phyloP scores from a whole-genome alignment of 2,329 filamentous ascomycete species.

The Ustulina deusta region DNA sequence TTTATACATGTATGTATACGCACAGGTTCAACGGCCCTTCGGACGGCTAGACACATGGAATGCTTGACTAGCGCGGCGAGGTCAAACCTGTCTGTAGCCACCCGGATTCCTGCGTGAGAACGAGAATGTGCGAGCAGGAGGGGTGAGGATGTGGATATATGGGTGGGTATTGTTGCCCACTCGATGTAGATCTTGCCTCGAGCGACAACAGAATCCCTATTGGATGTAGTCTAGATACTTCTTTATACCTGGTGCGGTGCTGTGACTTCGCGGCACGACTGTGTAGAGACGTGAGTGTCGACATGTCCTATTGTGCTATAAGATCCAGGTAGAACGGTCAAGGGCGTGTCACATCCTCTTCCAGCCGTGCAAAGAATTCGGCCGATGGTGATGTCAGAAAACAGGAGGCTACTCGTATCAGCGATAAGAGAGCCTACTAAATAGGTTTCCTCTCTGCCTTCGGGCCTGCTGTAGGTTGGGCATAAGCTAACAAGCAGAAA shows the following conservation, averaged over 20 bases:
- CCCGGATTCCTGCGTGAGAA: slow-evolving; percentile 10
- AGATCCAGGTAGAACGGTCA: neutral
- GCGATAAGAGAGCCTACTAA: neutral
- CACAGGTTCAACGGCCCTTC: neutral
- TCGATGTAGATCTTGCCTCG: slow-evolving; percentile 34
- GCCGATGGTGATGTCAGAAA: slow-evolving; percentile 30
- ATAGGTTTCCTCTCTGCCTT: neutral
- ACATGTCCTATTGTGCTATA: neutral
- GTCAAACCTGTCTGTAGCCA: slow-evolving; percentile 26
- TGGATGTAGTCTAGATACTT: slow-evolving; percentile 2
- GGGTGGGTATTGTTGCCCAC: slow-evolving; percentile 35
- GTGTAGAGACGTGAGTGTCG: slow-evolving; percentile 11
- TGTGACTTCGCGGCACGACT: neutral
- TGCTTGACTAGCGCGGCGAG: slow-evolving; percentile 15
- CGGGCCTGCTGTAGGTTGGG: neutral
- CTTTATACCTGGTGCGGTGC: slow-evolving; percentile 3
- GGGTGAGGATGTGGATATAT: slow-evolving; percentile 36
- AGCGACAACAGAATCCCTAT: slow-evolving; percentile 16
- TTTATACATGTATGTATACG: slow-evolving; percentile 34
- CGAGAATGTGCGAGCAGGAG: slow-evolving; percentile 26
- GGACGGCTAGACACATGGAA: slow-evolving; percentile 20
- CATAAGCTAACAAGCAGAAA: neutral
- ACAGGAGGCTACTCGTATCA: neutral
- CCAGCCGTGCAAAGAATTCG: neutral
- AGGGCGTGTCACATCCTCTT: neutral